Base-by-base conservation (phyloP, 129 eudicot genomes). In the Gnaphalium uliginosum region DNA sequence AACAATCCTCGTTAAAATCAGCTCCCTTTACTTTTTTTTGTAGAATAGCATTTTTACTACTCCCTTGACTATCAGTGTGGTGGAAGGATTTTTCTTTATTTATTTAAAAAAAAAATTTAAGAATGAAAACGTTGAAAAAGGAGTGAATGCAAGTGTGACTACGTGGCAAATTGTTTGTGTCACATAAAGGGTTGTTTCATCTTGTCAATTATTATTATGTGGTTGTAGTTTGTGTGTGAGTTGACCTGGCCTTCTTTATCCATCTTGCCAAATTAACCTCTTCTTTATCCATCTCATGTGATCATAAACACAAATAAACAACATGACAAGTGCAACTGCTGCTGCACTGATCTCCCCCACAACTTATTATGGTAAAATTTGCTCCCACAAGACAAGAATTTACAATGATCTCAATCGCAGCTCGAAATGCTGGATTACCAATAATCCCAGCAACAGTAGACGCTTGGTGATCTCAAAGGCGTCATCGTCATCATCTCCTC, bases 311-410 rank as follows among this genome's bases (percentile, higher is more conserved):
- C 17, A 43, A 43, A 43, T 43, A 8, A 22, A 58, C 65, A 60
- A 60, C 10, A 60, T 60, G 66, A 24, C 66, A 60, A 60, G 32
- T 60, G 66, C 66, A 23, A 41, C 48, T 41, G 30, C 64, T 58
- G 29, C 32, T 24, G 66, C 66, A 60, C 33, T 60, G 5, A 60
- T 15, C 66, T 56, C 62, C 62, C 29, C 66, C 30, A 60, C 66
- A 60, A 60, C 18, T 43, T 43, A 43, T 43, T 43, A 43, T 18
- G 18, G 5, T 14, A 13, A 43, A 43, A 14, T 43, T 43, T 0
- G 17, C 18, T 43, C 51, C 17, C 17, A 43, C 51, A 43, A 43
- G 17, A 13, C 1, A 13, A 43, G 17, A 3, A 11, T 43, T 43
- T 43, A 43, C 18, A 14, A 43, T 43, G 51, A 43, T 13, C 13